Conservation (phyloP, 371 early-diverging fungal genomes). For the Paraphysoderma sedebokerense region DNA sequence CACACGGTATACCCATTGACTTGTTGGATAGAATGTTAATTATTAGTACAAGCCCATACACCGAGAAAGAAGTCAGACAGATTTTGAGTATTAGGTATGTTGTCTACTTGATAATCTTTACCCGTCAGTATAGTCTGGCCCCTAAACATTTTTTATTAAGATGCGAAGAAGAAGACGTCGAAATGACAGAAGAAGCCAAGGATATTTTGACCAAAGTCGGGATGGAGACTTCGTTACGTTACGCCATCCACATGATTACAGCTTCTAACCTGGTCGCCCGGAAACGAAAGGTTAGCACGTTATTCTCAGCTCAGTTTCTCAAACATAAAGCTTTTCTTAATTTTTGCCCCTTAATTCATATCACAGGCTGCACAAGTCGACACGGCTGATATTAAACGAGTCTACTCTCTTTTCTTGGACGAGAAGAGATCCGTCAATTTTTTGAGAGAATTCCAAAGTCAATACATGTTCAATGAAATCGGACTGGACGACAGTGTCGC, state of each 20-base stretch:
- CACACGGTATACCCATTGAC: slow-evolving; percentile 95
- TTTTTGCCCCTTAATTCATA: not conserved
- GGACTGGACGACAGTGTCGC: too few species aligned
- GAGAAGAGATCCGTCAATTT: slow-evolving; percentile 91
- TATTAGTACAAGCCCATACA: slow-evolving; percentile 82
- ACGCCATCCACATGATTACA: slow-evolving; percentile 93
- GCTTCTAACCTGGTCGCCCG: slow-evolving; percentile 73
- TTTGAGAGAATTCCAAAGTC: slow-evolving; percentile 72
- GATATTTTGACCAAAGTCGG: slow-evolving; percentile 82
- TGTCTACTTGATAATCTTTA: not conserved
- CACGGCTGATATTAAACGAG: slow-evolving; percentile 77
- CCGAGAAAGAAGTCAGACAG: slow-evolving; percentile 66
- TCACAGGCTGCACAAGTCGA: slow-evolving; percentile 60
- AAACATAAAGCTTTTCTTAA: slow-evolving; percentile 4
- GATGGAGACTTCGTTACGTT: slow-evolving; percentile 80
- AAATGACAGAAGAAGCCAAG: slow-evolving; percentile 82
- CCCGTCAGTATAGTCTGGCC: not conserved
- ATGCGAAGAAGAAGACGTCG: slow-evolving; percentile 92
- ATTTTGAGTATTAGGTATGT: slow-evolving; percentile 67
- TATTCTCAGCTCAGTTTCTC: too few species aligned
- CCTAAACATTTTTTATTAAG: slow-evolving; percentile 6
- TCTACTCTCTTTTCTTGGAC: slow-evolving; percentile 86
- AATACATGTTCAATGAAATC: slow-evolving; percentile 75
- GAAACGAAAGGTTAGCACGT: slow-evolving; percentile 59
- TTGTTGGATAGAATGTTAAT: slow-evolving; percentile 90